phyloP scores from a whole-genome alignment of 257 asterid species.

The Linaria vulgaris region DNA sequence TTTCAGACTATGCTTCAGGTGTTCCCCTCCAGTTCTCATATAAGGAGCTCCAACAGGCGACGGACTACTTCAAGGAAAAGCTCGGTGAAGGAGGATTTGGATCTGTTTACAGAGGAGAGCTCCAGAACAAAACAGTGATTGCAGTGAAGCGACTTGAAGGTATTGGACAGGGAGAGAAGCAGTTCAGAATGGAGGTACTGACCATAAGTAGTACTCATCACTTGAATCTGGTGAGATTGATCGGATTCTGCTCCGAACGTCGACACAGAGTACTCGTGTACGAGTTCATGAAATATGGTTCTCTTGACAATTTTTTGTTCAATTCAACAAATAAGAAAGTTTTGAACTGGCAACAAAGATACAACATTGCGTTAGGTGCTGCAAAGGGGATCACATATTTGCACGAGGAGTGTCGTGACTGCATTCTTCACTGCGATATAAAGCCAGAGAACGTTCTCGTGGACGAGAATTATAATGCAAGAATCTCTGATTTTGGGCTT shows the following conservation, averaged over 20 bases:
- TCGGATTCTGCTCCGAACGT: conserved; percentile 47
- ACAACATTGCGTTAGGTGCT: conserved; percentile 38
- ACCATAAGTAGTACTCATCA: conserved; percentile 54
- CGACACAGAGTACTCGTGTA: conserved; percentile 45
- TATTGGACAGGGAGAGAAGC: conserved; percentile 44
- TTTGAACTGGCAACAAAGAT: conserved; percentile 39
- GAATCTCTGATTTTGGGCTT: conserved; percentile 56
- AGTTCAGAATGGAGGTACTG: conserved; percentile 52
- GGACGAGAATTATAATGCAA: conserved; percentile 39
- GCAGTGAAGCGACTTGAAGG: conserved; percentile 54
- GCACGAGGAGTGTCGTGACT: conserved; percentile 47
- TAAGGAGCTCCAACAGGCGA: conserved; percentile 37
- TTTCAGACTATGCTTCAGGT: conserved; percentile 78
- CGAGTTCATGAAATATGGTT: conserved; percentile 54
- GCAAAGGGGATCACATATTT: conserved; percentile 52
- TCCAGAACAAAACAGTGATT: conserved; percentile 30
- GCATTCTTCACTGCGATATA: conserved; percentile 51
- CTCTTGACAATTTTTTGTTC: conserved; percentile 39
- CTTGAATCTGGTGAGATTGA: conserved; percentile 47
- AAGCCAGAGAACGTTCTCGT: conserved; percentile 55
- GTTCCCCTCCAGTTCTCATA: conserved; percentile 58
- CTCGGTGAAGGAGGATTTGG: conserved; percentile 51
- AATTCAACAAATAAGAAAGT: conserved; percentile 6
- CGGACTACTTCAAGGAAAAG: conserved; percentile 34
- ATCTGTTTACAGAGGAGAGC: conserved; percentile 37